These are phyloP conservation scores for Neoascochyta sp. DNA, from an alignment of 2,329 filamentous ascomycete species.

Conservation along the genomic window DNA sequence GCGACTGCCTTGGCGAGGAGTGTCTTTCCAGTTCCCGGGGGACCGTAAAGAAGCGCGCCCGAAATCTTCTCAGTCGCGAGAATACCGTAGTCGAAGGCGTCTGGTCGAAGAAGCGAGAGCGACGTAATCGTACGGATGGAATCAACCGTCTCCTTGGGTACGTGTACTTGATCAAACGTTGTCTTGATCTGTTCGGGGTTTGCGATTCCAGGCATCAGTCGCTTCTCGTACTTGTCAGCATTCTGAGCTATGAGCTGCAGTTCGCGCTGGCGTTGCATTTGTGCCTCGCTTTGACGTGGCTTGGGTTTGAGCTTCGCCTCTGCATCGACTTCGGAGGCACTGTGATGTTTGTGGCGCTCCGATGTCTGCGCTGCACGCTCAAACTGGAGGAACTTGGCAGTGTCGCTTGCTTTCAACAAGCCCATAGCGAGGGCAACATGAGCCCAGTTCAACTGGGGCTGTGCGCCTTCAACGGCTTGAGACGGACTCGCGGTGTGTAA, in stretches of 20 bases:
- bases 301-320: slow-evolving; percentile 8
- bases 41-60: slow-evolving; percentile 82
- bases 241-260: slow-evolving; percentile 38
- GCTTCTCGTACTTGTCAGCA: slow-evolving; percentile 72
- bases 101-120: slow-evolving; percentile 78
- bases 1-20: slow-evolving; percentile 62
- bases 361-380: slow-evolving; percentile 5
- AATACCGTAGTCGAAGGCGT: slow-evolving; percentile 95
- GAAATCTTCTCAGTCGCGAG: slow-evolving; percentile 87
- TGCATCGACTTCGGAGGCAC: slow-evolving; percentile 3
- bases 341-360: slow-evolving; percentile 7
- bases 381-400: slow-evolving; percentile 44
- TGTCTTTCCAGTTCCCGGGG: slow-evolving; percentile 68
- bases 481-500: slow-evolving; percentile 22
- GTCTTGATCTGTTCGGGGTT: slow-evolving; percentile 78
- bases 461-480: slow-evolving; percentile 3
- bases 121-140: slow-evolving; percentile 86
- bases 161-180: slow-evolving; percentile 84
- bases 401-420: slow-evolving; percentile 46
- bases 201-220: slow-evolving; percentile 75
- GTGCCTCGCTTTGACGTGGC: slow-evolving; percentile 11
- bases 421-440: slow-evolving; percentile 43
- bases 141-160: slow-evolving; percentile 75
- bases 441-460: slow-evolving; percentile 34
- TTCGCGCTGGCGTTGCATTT: slow-evolving; percentile 50